A percentile compares a stretch with the other conserved stretches of the same genome.
Evolutionary conservation across 2,329 filamentous ascomycete genomes (phyloP).

Genomic region (Hymenoscyphus fructigenus): DNA sequence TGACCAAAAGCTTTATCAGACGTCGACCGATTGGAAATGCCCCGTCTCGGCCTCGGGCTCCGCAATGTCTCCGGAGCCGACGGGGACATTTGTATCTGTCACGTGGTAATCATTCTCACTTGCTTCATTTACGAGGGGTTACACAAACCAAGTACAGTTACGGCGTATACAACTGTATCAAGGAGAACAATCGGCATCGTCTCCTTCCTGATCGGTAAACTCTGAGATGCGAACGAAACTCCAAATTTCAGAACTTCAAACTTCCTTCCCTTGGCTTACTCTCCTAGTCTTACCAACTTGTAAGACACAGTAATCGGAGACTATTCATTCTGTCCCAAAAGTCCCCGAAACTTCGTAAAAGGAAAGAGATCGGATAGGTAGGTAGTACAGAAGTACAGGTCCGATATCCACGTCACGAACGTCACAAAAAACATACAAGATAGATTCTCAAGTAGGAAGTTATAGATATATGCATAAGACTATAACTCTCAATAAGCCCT

Average conservation of each 20-base stretch:
- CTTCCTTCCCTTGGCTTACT: neutral
- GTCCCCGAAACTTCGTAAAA: neutral
- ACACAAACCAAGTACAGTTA: neutral
- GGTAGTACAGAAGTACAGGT: neutral
- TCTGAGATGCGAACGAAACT: neutral
- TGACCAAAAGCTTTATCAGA: slow-evolving; percentile 12
- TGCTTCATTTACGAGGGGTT: neutral
- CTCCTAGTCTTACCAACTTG: neutral
- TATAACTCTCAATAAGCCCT: neutral
- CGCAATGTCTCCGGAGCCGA: neutral
- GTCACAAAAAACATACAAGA: neutral
- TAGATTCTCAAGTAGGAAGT: neutral
- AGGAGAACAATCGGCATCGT: neutral
- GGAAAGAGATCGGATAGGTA: neutral
- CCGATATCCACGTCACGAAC: neutral
- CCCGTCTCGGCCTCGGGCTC: neutral
- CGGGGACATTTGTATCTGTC: too few species aligned
- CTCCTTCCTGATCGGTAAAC: neutral
- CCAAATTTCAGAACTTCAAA: neutral
- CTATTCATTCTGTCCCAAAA: neutral
- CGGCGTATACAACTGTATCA: neutral
- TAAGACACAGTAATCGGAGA: neutral
- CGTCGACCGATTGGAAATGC: neutral
- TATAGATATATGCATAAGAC: neutral
- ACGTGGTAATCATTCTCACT: neutral